Evolutionary conservation across 2,329 filamentous ascomycete species (phyloP), one percentile per base, ranked within the genome.

Genomic region (Clonostachys rosea): DNA sequence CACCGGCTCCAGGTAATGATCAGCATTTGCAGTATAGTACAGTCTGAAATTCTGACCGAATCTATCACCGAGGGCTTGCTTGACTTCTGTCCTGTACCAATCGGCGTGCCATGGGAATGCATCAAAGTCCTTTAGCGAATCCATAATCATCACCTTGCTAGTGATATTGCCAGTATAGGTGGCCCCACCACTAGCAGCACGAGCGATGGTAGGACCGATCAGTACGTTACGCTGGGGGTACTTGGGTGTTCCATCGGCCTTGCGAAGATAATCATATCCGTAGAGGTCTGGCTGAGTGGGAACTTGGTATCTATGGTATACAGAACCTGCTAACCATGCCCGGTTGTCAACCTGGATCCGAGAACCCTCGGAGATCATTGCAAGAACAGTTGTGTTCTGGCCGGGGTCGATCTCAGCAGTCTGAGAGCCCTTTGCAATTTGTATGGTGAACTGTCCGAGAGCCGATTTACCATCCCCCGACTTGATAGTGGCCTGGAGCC

Each of bases 31-130:
- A 18, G 33, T 49, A 47, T 48, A 59, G 40, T 52, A 54, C 1
- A 59, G 44, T 10, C 56, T 52, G 34, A 52, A 56, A 42, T 54
- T 48, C 4, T 48, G 47, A 16, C 52, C 47, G 6, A 42, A 39
- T 4, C 54, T 53, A 5, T 53, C 40, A 0, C 18, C 18, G 18
- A 18, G 18, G 18, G 44, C 46, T 12, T 48, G 18, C 3, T 43
- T 40, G 10, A 57, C 54, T 24, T 51, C 43, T 6, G 20, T 20
- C 12, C 46, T 49, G 34, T 57, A 59, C 56, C 56, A 59, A 39
- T 56, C 53, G 5, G 56, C 56, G 39, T 59, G 56, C 52, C 52
- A 51, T 1, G 56, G 54, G 14, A 52, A 49, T 5, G 56, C 56
- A 12, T 58, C 56, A n/a, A 41, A 46, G 41, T 58, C 54, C 4